Conservation (phyloP, 768 basidiomycete genomes). For the Boletus speciosus region DNA sequence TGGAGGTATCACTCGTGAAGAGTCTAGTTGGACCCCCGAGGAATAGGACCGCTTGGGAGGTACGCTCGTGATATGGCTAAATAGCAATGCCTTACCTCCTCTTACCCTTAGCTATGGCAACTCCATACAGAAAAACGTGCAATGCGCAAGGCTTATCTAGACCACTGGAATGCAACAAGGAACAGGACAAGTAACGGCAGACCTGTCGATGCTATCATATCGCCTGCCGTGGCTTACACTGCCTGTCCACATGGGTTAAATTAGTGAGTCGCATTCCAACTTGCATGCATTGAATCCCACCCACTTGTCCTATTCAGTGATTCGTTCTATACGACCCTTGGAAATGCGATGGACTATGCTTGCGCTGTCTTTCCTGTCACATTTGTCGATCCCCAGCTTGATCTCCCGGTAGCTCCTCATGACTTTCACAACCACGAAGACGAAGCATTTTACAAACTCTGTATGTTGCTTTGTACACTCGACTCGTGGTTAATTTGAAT, state of each 20-base stretch:
- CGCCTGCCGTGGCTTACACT: conserved; percentile 40
- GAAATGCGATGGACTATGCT: conserved; percentile 48
- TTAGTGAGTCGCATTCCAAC: conserved; percentile 27
- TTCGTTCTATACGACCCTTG: conserved; percentile 44
- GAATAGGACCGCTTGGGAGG: conserved; percentile 42
- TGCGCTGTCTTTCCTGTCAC: conserved; percentile 47
- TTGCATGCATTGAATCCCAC: conserved; percentile 12
- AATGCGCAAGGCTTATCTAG: conserved; percentile 44
- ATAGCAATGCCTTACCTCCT: not conserved
- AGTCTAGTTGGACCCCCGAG: conserved; percentile 43
- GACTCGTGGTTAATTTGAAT: not conserved
- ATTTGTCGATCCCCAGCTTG: conserved; percentile 40
- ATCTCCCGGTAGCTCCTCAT: conserved; percentile 33
- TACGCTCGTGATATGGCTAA: conserved; percentile 8
- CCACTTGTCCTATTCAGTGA: conserved; percentile 23
- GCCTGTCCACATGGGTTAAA: conserved; percentile 45
- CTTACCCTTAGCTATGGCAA: conserved; percentile 39
- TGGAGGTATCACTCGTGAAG: conserved; percentile 43
- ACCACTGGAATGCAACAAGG: conserved; percentile 48
- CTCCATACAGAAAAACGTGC: conserved; percentile 40
- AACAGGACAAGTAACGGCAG: conserved; percentile 43
- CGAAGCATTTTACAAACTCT: conserved; percentile 41
- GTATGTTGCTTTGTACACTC: conserved; percentile 29
- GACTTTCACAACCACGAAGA: conserved; percentile 44
- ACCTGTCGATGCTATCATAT: conserved; percentile 52